Percentiles rank a stretch among this genome's conserved stretches.
Evolutionary conservation across 148 eudicot species (phyloP).

Genomic region (Camellia lanceoleosa): DNA sequence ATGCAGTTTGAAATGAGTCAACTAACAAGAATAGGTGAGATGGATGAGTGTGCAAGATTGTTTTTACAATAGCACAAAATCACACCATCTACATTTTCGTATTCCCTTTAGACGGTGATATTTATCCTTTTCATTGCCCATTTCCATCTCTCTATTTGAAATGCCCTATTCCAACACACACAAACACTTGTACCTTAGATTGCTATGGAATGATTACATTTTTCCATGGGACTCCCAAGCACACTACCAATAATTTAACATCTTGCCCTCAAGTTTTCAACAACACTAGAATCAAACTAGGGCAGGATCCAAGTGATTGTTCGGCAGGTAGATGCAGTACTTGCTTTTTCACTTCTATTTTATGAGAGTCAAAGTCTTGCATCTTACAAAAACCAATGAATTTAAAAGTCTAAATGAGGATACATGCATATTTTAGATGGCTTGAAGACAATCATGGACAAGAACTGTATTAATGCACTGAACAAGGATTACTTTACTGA

Average conservation of each 20-base stretch:
- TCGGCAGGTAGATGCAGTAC: not conserved
- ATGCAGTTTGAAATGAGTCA: not conserved
- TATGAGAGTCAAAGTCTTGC: not conserved
- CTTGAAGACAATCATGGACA: not conserved
- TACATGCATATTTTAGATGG: not conserved
- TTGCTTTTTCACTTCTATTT: not conserved
- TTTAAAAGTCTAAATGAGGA: not conserved
- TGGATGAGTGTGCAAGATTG: not conserved
- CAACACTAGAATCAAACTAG: not conserved
- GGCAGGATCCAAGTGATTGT: not conserved
- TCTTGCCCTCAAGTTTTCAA: not conserved
- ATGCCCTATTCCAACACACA: not conserved
- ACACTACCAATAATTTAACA: not conserved
- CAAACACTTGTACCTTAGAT: not conserved
- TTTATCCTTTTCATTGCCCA: not conserved
- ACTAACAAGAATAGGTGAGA: not conserved
- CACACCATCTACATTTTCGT: not conserved
- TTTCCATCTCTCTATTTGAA: not conserved
- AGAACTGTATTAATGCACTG: not conserved
- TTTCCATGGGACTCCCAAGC: not conserved
- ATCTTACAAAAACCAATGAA: not conserved
- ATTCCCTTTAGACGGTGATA: not conserved
- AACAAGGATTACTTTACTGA: constrained; percentile 8
- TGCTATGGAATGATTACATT: not conserved
- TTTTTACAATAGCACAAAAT: not conserved